A percentile compares a stretch with the other conserved stretches of the same genome.
Conservation (phyloP, 192 early-diverging fungal genomes). For the Spizellomyces sp. region DNA sequence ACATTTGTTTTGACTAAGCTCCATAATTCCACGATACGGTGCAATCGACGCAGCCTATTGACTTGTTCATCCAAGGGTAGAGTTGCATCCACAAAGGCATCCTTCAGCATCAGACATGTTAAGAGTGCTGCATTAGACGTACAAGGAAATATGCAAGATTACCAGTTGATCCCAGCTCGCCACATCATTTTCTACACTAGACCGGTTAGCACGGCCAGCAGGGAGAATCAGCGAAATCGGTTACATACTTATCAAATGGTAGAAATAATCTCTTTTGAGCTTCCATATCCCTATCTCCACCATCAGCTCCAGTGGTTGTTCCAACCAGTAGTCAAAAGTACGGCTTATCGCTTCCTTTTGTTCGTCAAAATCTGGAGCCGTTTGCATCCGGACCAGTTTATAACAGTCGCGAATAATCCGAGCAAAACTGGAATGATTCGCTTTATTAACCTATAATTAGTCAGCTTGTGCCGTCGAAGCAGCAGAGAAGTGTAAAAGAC, state of each 20-base stretch:
- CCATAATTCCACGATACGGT: conserved; percentile 35
- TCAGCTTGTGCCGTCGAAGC: not conserved
- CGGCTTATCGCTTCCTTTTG: conserved; percentile 33
- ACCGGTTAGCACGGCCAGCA: not conserved
- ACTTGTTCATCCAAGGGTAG: conserved; percentile 38
- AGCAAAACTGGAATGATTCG: conserved; percentile 36
- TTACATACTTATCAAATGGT: conserved; percentile 31
- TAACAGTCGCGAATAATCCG: conserved; percentile 34
- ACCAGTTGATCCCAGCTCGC: conserved; percentile 16
- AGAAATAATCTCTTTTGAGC: conserved; percentile 38
- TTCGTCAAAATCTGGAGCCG: conserved; percentile 35
- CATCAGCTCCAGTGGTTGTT: conserved; percentile 43
- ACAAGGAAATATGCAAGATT: conserved; percentile 2
- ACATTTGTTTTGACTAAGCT: conserved; percentile 30
- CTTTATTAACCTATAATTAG: conserved; percentile 33
- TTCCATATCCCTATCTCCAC: conserved; percentile 48
- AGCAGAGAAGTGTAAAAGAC: not conserved
- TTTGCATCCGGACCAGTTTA: conserved; percentile 35
- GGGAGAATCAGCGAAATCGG: not conserved
- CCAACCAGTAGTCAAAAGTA: conserved; percentile 46
- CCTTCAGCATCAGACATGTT: conserved; percentile 17
- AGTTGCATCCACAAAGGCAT: conserved; percentile 30
- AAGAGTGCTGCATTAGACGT: not conserved
- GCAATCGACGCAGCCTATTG: conserved; percentile 15
- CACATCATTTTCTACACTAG: conserved; percentile 4